These are phyloP conservation scores for Curvularia verruculosa DNA, from an alignment of 2,329 filamentous ascomycete genomes.

Conservation along the genomic window DNA sequence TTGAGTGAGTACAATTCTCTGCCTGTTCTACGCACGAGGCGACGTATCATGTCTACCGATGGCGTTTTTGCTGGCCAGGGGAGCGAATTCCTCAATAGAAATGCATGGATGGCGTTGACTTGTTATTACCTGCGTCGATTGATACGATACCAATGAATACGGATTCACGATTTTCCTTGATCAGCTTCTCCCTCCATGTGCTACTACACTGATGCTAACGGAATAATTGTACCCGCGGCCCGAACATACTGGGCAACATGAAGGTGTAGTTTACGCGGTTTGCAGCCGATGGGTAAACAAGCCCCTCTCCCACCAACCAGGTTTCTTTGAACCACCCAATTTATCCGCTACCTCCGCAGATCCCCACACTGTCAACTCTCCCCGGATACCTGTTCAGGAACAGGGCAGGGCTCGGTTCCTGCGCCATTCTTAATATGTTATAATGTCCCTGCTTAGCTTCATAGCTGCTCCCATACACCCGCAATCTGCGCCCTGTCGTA, in stretches of 20 bases:
- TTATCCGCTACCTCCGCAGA: constrained; percentile 41
- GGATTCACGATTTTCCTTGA: constrained; percentile 10
- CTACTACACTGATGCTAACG: constrained; percentile 1
- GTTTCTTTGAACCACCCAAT: constrained; percentile 30
- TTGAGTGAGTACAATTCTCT: background rate
- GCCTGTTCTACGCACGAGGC: background rate
- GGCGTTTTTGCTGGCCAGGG: background rate
- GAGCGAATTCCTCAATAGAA: background rate
- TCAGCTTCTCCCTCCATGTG: background rate
- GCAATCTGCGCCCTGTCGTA: constrained; percentile 19
- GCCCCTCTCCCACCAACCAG: constrained; percentile 35
- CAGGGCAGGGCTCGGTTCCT: constrained; percentile 17
- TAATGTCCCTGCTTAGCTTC: constrained; percentile 29
- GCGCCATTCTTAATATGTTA: constrained; percentile 13
- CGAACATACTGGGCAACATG: constrained; percentile 2
- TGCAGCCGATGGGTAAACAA: constrained; percentile 27
- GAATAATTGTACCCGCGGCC: constrained; percentile 12
- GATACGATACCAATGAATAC: constrained; percentile 35
- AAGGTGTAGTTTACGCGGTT: constrained; percentile 18
- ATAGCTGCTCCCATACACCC: constrained; percentile 23
- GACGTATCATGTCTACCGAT: background rate
- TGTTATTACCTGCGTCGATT: constrained; percentile 5
- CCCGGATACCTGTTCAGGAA: constrained; percentile 27
- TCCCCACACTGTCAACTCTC: constrained; percentile 28
- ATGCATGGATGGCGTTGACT: constrained; percentile 19